Evolutionary conservation across 495 filamentous ascomycete species (phyloP), one percentile per base, ranked within the genome.

Genomic region (Copromyces sp.): DNA sequence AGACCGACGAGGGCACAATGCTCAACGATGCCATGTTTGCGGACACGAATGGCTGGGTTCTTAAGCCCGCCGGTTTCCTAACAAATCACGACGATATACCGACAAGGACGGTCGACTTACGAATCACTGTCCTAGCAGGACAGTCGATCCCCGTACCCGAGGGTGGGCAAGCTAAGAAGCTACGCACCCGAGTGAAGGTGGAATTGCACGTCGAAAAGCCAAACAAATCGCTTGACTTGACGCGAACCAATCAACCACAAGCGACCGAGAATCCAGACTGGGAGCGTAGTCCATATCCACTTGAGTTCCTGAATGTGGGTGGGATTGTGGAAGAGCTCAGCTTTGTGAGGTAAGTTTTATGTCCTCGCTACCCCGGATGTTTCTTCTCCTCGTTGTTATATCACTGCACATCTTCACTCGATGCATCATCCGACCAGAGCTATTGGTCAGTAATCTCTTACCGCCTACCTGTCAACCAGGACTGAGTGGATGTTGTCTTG

Each of bases 1-100:
- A 87, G 68, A 87, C 89, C 71, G 95, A 98, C 79, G 90, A 92
- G 71, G 94, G 93, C 41, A 96, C 93, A 91, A 97, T 98, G 94
- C 87, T 97, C 45, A 97, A 98, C 78, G 87, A 92, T 74, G 95
- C 87, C 68, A 96, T 98, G 93, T 98, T 98, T 76, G 87, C 86
- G 11, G 90, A 89, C n/a, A 90, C 91, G 59, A 83, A 85, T 32
- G 95, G 95, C 29, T 98, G 93, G 90, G 88, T 95, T 9, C 86
- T 95, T 24, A 98, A 98, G 79, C 95, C 95, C 0, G 74, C 83
- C 12, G 89, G 89, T 9, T 83, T 80, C 71, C 82, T 75, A 37
- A 78, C 79, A 68, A 71, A 75, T 38, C 70, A 69, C 17, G 68
- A 74, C n/a, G 68, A 61, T 14, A 74, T 75, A 24, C 73, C 77